These are phyloP conservation scores for Botrytis porri DNA, from an alignment of 2,329 filamentous ascomycete species.

Conservation along the genomic window DNA sequence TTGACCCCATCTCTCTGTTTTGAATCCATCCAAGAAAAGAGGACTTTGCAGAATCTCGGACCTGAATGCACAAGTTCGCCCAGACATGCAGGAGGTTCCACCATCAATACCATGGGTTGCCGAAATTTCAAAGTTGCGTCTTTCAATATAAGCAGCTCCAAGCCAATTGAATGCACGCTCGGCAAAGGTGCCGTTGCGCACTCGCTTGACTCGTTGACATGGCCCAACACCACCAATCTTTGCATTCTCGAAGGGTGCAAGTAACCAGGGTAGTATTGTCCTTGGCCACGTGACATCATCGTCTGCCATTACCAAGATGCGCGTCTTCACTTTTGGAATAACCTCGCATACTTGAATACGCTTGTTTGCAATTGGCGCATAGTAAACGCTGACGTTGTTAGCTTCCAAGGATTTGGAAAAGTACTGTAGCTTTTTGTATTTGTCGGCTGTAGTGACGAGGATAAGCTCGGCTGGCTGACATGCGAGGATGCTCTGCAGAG, in stretches of 20 bases:
- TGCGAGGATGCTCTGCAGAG: conserved; percentile 72
- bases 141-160: conserved; percentile 86
- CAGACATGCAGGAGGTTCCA: conserved; percentile 94
- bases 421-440: conserved; percentile 63
- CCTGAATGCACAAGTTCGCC: conserved; percentile 87
- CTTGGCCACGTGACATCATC: conserved; percentile 93
- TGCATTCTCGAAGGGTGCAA: conserved; percentile 85
- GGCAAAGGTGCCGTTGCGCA: conserved; percentile 54
- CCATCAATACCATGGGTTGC: conserved; percentile 94
- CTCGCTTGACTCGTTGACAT: conserved; percentile 77
- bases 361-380: conserved; percentile 87
- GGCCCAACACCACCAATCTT: conserved; percentile 88
- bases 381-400: conserved; percentile 69
- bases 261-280: conserved; percentile 83
- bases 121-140: conserved; percentile 94
- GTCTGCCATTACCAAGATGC: conserved; percentile 88
- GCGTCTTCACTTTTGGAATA: conserved; percentile 77
- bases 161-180: conserved; percentile 81
- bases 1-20: conserved; percentile 83
- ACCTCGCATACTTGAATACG: conserved; percentile 89
- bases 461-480: conserved; percentile 71
- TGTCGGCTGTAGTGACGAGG: conserved; percentile 82
- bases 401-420: conserved; percentile 60
- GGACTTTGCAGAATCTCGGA: conserved; percentile 83
- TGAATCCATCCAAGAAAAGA: conserved; percentile 84